Evolutionary conservation across 2,329 filamentous ascomycete genomes (phyloP).

Genomic region (Colletotrichum sp.): DNA sequence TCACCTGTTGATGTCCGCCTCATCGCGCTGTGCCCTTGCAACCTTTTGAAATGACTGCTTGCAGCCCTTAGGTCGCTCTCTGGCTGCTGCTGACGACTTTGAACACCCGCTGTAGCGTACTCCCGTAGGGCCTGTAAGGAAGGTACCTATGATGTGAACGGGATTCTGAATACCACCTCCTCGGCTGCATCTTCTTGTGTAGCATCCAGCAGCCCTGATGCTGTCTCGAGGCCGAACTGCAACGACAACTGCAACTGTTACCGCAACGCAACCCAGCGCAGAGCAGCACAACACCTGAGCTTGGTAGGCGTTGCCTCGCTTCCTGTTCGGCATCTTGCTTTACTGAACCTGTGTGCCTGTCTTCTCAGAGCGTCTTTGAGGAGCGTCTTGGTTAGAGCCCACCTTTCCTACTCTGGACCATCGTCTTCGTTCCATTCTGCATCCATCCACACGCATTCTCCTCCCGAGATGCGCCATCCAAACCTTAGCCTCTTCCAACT

Average conservation of each 20-base stretch:
- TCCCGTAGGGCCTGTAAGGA: neutral
- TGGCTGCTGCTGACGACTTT: neutral
- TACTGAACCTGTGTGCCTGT: neutral
- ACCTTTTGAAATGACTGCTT: neutral
- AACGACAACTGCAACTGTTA: neutral
- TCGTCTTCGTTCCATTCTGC: neutral
- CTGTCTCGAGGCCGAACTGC: neutral
- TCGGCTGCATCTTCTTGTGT: neutral
- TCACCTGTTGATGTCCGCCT: neutral
- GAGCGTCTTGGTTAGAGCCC: neutral
- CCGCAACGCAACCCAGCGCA: neutral
- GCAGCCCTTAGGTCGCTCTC: neutral
- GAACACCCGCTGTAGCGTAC: neutral
- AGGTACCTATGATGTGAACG: neutral
- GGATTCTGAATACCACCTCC: neutral
- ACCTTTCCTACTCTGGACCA: neutral
- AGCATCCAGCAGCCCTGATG: neutral
- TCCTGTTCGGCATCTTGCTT: neutral
- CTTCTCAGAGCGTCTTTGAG: neutral
- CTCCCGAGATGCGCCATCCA: neutral
- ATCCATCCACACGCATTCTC: neutral
- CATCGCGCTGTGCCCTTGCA: neutral
- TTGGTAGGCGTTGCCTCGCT: neutral
- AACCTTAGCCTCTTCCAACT: neutral
- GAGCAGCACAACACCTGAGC: neutral